phyloP scores from a whole-genome alignment of 345 rosid species.

The Hibiscus syriacus region DNA sequence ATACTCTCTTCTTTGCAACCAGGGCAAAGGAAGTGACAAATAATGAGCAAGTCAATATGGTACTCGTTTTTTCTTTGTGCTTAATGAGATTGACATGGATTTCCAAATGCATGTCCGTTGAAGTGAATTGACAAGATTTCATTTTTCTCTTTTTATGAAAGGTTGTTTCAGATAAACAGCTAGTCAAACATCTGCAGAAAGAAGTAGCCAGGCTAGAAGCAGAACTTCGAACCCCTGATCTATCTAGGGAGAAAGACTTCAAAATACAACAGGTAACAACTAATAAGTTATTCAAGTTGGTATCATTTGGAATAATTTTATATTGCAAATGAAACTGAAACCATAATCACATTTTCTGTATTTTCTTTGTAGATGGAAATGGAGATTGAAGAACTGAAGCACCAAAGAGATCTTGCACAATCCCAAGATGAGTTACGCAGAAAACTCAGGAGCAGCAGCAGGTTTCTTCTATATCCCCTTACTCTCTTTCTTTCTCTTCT shows the following conservation, averaged over 20 bases:
- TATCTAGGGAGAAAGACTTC: slow-evolving; percentile 71
- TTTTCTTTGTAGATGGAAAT: slow-evolving; percentile 69
- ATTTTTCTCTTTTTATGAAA: background rate
- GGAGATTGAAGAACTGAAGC: slow-evolving; percentile 84
- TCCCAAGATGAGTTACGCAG: slow-evolving; percentile 73
- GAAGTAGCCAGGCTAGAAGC: slow-evolving; percentile 98
- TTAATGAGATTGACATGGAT: background rate
- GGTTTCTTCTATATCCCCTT: slow-evolving; percentile 15
- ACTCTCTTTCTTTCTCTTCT: background rate
- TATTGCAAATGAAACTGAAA: slow-evolving; percentile 2
- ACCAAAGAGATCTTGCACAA: slow-evolving; percentile 87
- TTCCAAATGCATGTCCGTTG: background rate
- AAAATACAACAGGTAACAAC: slow-evolving; percentile 90
- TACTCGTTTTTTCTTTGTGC: slow-evolving; percentile 24
- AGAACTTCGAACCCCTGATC: slow-evolving; percentile 90
- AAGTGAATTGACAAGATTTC: background rate
- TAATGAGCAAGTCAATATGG: slow-evolving; percentile 98
- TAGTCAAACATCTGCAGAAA: slow-evolving; percentile 97
- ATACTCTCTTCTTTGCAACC: slow-evolving; percentile 90
- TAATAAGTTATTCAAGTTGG: slow-evolving; percentile 12
- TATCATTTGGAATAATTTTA: slow-evolving; percentile 2
- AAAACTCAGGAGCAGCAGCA: slow-evolving; percentile 59
- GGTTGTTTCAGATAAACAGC: slow-evolving; percentile 97
- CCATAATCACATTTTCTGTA: slow-evolving; percentile 2
- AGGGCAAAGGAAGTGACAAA: slow-evolving; percentile 99